These are phyloP conservation scores for Fusarium sp. DNA, from an alignment of 2,329 filamentous ascomycete species.

Conservation along the genomic window DNA sequence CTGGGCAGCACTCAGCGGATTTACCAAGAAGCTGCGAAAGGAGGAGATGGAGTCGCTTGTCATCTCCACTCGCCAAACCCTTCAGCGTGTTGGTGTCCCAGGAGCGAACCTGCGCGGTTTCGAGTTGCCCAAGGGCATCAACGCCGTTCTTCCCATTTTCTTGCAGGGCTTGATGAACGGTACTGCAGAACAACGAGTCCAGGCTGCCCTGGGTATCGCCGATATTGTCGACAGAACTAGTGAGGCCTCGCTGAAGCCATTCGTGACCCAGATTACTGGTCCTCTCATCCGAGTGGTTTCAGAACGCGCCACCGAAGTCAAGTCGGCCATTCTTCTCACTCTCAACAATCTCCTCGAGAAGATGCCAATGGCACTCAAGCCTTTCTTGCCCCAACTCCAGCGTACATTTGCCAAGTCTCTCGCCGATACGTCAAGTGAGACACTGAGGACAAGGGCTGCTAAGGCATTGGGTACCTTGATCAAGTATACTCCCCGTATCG, in stretches of 20 bases:
- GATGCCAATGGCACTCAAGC: constrained; percentile 94
- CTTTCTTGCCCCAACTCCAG: constrained; percentile 96
- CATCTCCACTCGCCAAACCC: constrained; percentile 83
- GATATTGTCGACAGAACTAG: constrained; percentile 95
- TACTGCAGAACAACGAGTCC: constrained; percentile 88
- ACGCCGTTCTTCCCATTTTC: constrained; percentile 95
- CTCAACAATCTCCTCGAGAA: constrained; percentile 96
- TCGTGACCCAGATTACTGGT: constrained; percentile 97
- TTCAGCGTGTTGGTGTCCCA: constrained; percentile 89
- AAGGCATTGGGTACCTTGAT: constrained; percentile 96
- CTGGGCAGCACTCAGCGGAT: constrained; percentile 86
- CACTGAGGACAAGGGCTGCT: constrained; percentile 87
- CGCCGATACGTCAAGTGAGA: constrained; percentile 91
- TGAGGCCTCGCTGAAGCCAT: constrained; percentile 88
- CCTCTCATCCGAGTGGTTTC: constrained; percentile 98
- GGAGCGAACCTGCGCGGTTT: constrained; percentile 90
- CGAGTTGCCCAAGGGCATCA: constrained; percentile 94
- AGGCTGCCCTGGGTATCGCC: constrained; percentile 91
- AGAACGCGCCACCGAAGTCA: constrained; percentile 95
- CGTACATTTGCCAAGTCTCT: constrained; percentile 96
- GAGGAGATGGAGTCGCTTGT: constrained; percentile 98
- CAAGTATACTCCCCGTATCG: constrained; percentile 93
- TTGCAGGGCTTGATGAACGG: constrained; percentile 98
- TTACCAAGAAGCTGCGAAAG: constrained; percentile 91
- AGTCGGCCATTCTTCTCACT: constrained; percentile 91